A percentile compares a stretch with the other conserved stretches of the same genome.
Evolutionary conservation across 106 monocot species (phyloP).

Genomic region (Apostasia ramifera): DNA sequence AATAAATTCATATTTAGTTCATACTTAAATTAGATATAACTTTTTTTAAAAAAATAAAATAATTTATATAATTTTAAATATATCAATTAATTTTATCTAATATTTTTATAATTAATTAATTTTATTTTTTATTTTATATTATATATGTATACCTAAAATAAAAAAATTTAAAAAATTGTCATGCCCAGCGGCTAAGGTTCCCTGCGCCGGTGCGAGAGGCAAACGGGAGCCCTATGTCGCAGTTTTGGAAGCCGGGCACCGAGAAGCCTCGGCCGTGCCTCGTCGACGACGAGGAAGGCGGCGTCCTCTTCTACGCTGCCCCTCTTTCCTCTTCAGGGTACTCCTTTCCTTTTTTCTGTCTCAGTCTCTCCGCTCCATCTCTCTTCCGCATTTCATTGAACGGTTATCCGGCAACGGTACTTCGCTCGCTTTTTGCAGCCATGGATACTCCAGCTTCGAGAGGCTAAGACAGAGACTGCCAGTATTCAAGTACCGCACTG

Average conservation of each 20-base stretch:
- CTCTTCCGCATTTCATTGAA: not conserved
- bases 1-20: too few species aligned
- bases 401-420: not conserved
- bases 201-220: not conserved
- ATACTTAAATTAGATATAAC: too few species aligned
- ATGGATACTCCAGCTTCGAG: slow-evolving; percentile 60
- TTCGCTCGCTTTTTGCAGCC: slow-evolving; percentile 17
- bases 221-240: slow-evolving; percentile 27
- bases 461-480: slow-evolving; percentile 80
- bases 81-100: too few species aligned
- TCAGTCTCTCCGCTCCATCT: not conserved
- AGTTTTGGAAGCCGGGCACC: slow-evolving; percentile 86
- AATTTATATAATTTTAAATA: too few species aligned
- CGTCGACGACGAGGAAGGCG: slow-evolving; percentile 93
- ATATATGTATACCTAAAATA: too few species aligned
- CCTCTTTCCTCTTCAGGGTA: slow-evolving; percentile 13
- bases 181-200: not conserved
- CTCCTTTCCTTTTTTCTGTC: slow-evolving; percentile 7
- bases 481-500: slow-evolving; percentile 69
- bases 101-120: too few species aligned
- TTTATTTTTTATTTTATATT: too few species aligned
- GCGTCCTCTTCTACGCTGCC: slow-evolving; percentile 68
- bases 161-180: not conserved
- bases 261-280: slow-evolving; percentile 46
- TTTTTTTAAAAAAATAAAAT: too few species aligned